Conservation (phyloP, 108 stramenopile species). For the Skeletonema marinoi region DNA sequence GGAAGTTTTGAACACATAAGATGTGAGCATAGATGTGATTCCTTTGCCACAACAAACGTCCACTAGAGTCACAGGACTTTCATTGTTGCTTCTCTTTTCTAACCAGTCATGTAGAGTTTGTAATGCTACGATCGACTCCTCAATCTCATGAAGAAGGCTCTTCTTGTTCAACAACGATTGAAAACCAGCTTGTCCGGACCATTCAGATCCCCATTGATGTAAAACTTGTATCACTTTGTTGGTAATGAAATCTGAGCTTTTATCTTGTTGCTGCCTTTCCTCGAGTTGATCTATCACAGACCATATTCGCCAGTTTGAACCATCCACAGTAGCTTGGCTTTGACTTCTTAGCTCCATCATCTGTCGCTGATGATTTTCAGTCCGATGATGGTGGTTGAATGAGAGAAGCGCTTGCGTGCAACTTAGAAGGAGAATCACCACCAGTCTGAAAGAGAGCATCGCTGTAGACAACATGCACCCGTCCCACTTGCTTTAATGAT, state of each 20-base stretch:
- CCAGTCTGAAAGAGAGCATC: too few species aligned
- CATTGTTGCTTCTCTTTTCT: slow-evolving; percentile 15
- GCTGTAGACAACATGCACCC: too few species aligned
- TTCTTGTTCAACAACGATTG: slow-evolving; percentile 58
- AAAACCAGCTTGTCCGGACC: slow-evolving; percentile 47
- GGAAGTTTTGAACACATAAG: slow-evolving; percentile 43
- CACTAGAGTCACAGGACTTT: slow-evolving; percentile 31
- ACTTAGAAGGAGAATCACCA: too few species aligned
- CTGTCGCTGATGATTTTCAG: neutral
- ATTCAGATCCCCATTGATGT: slow-evolving; percentile 42
- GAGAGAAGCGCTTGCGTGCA: neutral
- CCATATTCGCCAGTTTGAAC: slow-evolving; percentile 26
- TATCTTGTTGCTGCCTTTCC: neutral
- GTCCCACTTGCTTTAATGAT: too few species aligned
- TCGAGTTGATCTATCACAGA: slow-evolving; percentile 25
- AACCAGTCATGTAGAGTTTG: slow-evolving; percentile 43
- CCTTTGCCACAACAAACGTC: slow-evolving; percentile 81
- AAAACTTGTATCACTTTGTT: slow-evolving; percentile 46
- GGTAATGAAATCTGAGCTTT: slow-evolving; percentile 24
- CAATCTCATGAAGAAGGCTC: slow-evolving; percentile 55
- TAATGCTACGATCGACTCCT: slow-evolving; percentile 75
- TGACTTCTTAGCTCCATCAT: neutral
- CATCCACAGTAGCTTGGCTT: slow-evolving; percentile 1
- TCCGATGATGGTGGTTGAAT: neutral
- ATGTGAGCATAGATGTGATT: slow-evolving; percentile 63